Percentiles rank a stretch among this genome's conserved stretches.
Evolutionary conservation across 495 filamentous ascomycete genomes (phyloP).

Genomic region (Aspergillus kassunensis): DNA sequence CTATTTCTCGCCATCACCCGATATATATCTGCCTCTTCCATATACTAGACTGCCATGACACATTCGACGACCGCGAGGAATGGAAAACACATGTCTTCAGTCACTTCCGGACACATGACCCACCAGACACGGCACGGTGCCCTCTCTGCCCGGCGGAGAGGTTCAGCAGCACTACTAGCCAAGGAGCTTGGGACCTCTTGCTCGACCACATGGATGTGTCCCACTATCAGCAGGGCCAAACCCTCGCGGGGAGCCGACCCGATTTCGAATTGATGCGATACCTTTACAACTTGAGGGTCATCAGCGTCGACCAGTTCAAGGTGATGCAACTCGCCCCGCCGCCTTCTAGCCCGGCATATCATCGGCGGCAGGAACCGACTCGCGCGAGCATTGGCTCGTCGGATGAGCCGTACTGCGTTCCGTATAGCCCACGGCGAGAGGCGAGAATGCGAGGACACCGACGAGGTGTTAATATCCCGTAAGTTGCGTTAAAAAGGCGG

Average conservation of each 20-base stretch:
- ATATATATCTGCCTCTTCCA: slow-evolving; percentile 43
- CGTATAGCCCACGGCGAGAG: slow-evolving; percentile 43
- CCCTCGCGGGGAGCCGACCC: slow-evolving; percentile 36
- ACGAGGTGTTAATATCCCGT: slow-evolving; percentile 33
- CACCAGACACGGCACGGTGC: slow-evolving; percentile 37
- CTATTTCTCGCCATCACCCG: slow-evolving; percentile 13
- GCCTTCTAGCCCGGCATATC: slow-evolving; percentile 43
- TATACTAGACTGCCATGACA: slow-evolving; percentile 40
- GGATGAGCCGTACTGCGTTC: slow-evolving; percentile 44
- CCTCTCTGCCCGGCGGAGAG: slow-evolving; percentile 35
- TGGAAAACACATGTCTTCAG: slow-evolving; percentile 43
- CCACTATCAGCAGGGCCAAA: slow-evolving; percentile 39
- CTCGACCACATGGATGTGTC: slow-evolving; percentile 36
- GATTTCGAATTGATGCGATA: slow-evolving; percentile 47
- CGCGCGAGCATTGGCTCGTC: slow-evolving; percentile 41
- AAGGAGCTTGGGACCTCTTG: slow-evolving; percentile 36
- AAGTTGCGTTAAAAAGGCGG: background rate
- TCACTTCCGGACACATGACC: slow-evolving; percentile 39
- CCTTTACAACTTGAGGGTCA: slow-evolving; percentile 38
- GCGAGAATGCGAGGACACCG: slow-evolving; percentile 39
- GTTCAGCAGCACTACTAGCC: slow-evolving; percentile 26
- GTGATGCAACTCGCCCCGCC: slow-evolving; percentile 41
- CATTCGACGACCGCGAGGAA: slow-evolving; percentile 30
- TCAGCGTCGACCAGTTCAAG: slow-evolving; percentile 45
- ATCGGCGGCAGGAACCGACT: slow-evolving; percentile 39